Evolutionary conservation across 2,329 filamentous ascomycete species (phyloP).

Genomic region (Penicillium sp.): DNA sequence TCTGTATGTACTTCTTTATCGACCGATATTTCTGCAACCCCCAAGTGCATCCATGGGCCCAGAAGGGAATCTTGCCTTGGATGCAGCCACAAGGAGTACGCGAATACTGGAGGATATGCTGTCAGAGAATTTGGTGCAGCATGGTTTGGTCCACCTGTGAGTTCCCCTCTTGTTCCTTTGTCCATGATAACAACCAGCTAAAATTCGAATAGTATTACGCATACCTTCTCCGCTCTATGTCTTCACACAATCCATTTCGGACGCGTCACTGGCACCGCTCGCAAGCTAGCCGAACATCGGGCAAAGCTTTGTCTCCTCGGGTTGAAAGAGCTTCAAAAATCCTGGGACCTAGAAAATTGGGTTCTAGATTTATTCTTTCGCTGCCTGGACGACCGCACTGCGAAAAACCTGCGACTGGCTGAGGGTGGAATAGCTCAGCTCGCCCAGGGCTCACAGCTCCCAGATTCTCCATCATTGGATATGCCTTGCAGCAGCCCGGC

Average conservation of each 20-base stretch:
- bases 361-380: slow-evolving; percentile 55
- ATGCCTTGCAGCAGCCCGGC: neutral
- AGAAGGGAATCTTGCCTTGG: slow-evolving; percentile 48
- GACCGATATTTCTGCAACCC: slow-evolving; percentile 47
- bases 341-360: slow-evolving; percentile 56
- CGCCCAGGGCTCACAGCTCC: neutral
- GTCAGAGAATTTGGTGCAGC: slow-evolving; percentile 47
- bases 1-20: slow-evolving; percentile 51
- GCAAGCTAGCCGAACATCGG: slow-evolving; percentile 53
- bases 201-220: slow-evolving; percentile 44
- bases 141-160: slow-evolving; percentile 52
- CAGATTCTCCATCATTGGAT: slow-evolving; percentile 5
- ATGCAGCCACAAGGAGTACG: slow-evolving; percentile 52
- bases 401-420: slow-evolving; percentile 39
- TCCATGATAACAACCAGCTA: neutral
- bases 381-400: slow-evolving; percentile 52
- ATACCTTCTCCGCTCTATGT: slow-evolving; percentile 54
- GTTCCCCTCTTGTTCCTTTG: neutral
- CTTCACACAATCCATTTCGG: slow-evolving; percentile 54
- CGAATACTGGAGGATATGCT: slow-evolving; percentile 56
- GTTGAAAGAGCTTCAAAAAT: slow-evolving; percentile 53
- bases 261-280: slow-evolving; percentile 39
- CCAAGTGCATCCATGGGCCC: slow-evolving; percentile 29
- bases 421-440: slow-evolving; percentile 14
- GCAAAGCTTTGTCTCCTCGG: slow-evolving; percentile 55